Conservation (phyloP, 139 green algal species). For the Deuterostichococcus epilithicus region DNA sequence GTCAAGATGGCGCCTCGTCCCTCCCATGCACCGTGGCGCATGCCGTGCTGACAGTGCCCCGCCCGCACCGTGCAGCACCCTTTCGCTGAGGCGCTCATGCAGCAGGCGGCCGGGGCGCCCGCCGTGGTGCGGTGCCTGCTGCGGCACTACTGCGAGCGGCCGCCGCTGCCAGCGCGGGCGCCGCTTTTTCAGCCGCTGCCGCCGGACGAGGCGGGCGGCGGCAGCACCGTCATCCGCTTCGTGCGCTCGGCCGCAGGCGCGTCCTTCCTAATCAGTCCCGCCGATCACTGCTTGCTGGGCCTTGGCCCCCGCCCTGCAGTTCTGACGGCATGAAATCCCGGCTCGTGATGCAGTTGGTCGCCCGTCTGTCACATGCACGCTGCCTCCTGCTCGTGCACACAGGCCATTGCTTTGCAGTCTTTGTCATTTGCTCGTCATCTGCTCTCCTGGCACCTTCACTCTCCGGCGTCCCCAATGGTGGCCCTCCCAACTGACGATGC, state of each 20-base stretch:
- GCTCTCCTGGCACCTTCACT: not conserved
- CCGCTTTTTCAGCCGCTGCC: slow-evolving; percentile 5
- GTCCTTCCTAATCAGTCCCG: no score
- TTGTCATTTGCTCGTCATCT: not conserved
- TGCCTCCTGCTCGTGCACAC: not conserved
- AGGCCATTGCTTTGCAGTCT: not conserved
- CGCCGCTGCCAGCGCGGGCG: slow-evolving; percentile 1
- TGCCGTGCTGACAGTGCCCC: not conserved
- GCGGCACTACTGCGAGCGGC: slow-evolving; percentile 2
- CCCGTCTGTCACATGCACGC: no score
- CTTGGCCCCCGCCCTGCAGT: no score
- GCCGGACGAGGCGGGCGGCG: not conserved
- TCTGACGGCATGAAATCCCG: no score
- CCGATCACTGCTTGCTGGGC: no score
- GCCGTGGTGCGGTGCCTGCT: slow-evolving; percentile 26
- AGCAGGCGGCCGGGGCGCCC: slow-evolving; percentile 11
- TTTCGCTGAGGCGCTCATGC: slow-evolving; percentile 44
- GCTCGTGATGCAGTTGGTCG: no score
- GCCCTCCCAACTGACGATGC: not conserved
- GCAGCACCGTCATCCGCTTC: slow-evolving; percentile 23
- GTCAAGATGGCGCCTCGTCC: no score
- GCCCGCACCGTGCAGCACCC: slow-evolving; percentile 30
- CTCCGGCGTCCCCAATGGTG: not conserved
- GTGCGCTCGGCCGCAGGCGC: slow-evolving; percentile 40
- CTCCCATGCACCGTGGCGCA: no score